phyloP scores from a whole-genome alignment of 345 rosid genomes.

The Brassica carinata region DNA sequence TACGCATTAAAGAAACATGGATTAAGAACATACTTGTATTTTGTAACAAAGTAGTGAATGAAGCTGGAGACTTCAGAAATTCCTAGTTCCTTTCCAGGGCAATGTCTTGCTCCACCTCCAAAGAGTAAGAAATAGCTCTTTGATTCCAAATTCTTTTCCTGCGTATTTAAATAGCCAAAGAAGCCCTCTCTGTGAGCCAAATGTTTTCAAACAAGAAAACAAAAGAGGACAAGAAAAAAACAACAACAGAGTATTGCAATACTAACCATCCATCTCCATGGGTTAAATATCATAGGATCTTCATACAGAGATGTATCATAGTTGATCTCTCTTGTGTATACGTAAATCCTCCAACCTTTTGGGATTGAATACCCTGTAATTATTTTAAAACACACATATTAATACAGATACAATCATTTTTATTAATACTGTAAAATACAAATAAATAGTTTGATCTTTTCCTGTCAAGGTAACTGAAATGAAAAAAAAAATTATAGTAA shows the following conservation, averaged over 20 bases:
- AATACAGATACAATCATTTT: not conserved
- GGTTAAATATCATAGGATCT: conserved; percentile 78
- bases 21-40: conserved; percentile 57
- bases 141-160: conserved; percentile 73
- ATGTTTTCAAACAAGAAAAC: not conserved
- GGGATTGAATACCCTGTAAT: conserved; percentile 75
- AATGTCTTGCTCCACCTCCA: conserved; percentile 88
- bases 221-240: not conserved
- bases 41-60: conserved; percentile 88
- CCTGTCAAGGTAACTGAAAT: conserved; percentile 45
- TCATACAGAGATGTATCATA: conserved; percentile 64
- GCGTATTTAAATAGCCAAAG: conserved; percentile 19
- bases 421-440: not conserved
- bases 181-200: conserved; percentile 6
- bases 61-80: conserved; percentile 86
- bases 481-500: conserved; percentile 27
- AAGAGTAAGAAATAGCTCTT: conserved; percentile 62
- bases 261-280: conserved; percentile 95
- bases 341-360: conserved; percentile 93
- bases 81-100: conserved; percentile 96
- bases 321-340: conserved; percentile 83
- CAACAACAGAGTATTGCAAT: not conserved
- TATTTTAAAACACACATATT: not conserved
- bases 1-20: not conserved
- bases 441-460: conserved; percentile 6